Evolutionary conservation across 345 rosid genomes (phyloP).

Genomic region (Mangifera indica): DNA sequence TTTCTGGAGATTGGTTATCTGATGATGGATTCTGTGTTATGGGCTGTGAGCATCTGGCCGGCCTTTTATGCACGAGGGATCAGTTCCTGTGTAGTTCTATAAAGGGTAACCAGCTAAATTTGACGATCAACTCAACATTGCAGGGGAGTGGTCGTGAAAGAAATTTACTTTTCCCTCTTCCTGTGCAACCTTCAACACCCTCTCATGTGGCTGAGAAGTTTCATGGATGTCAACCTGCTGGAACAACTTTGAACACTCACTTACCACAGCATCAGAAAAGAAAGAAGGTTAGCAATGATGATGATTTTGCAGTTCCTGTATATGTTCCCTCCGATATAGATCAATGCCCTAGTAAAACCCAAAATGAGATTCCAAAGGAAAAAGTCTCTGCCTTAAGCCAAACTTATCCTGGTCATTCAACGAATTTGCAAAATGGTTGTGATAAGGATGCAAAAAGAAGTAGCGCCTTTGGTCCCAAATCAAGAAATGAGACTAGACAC

Average conservation of each 20-base stretch:
- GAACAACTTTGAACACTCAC: constrained; percentile 35
- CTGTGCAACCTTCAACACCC: constrained; percentile 35
- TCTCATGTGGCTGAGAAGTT: constrained; percentile 34
- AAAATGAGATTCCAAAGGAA: constrained; percentile 31
- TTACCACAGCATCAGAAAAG: constrained; percentile 35
- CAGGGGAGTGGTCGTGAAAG: constrained; percentile 53
- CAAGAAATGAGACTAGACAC: constrained; percentile 32
- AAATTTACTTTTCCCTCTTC: constrained; percentile 30
- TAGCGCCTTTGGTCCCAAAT: constrained; percentile 26
- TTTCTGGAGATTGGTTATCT: background rate
- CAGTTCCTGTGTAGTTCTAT: constrained; percentile 14
- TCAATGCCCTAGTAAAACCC: constrained; percentile 27
- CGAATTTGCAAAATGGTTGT: constrained; percentile 24
- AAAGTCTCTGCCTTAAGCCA: constrained; percentile 21
- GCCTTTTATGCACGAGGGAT: background rate
- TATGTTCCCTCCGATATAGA: constrained; percentile 41
- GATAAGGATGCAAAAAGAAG: constrained; percentile 18
- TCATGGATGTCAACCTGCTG: constrained; percentile 30
- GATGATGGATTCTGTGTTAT: background rate
- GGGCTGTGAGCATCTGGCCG: background rate
- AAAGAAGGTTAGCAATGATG: constrained; percentile 59
- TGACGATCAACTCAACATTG: constrained; percentile 13
- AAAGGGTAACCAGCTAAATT: background rate
- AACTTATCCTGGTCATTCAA: constrained; percentile 16
- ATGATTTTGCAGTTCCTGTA: constrained; percentile 75